Percentiles rank a stretch among this genome's conserved stretches.
Evolutionary conservation across 345 rosid species (phyloP).

Genomic region (Arabidopsis suecica): DNA sequence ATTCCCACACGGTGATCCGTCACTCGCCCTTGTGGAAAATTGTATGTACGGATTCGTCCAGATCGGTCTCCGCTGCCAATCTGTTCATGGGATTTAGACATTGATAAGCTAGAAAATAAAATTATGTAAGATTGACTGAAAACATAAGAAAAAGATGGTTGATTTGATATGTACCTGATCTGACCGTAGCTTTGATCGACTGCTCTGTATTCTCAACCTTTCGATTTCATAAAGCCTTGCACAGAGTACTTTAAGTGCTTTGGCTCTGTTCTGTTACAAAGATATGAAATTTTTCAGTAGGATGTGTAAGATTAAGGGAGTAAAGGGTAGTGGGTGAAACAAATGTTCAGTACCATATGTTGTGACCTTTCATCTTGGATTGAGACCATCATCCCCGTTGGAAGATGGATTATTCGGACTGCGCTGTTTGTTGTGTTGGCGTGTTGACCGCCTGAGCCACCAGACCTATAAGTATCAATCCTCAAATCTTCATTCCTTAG

Average conservation of each 20-base stretch:
- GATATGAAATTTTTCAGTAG: background rate
- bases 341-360: slow-evolving; percentile 70
- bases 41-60: slow-evolving; percentile 89
- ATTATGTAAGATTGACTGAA: slow-evolving; percentile 18
- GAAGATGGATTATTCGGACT: slow-evolving; percentile 82
- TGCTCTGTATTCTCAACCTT: slow-evolving; percentile 72
- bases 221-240: slow-evolving; percentile 95
- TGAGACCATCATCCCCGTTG: slow-evolving; percentile 77
- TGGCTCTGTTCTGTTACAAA: slow-evolving; percentile 75
- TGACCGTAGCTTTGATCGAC: slow-evolving; percentile 78
- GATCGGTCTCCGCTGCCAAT: slow-evolving; percentile 95
- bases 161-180: slow-evolving; percentile 64
- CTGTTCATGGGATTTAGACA: slow-evolving; percentile 49
- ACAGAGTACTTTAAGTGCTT: slow-evolving; percentile 87
- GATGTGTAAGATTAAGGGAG: slow-evolving; percentile 8
- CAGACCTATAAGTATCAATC: slow-evolving; percentile 88
- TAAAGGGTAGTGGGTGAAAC: background rate
- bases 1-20: slow-evolving; percentile 92
- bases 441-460: slow-evolving; percentile 92
- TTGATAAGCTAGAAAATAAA: slow-evolving; percentile 15
- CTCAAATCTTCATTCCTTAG: slow-evolving; percentile 92
- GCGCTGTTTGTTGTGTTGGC: slow-evolving; percentile 97
- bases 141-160: slow-evolving; percentile 1
- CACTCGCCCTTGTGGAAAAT: slow-evolving; percentile 92
- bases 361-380: slow-evolving; percentile 98